Evolutionary conservation across 2,329 filamentous ascomycete species (phyloP), one percentile per base, ranked within the genome.

Genomic region (Aspergillus sp.): DNA sequence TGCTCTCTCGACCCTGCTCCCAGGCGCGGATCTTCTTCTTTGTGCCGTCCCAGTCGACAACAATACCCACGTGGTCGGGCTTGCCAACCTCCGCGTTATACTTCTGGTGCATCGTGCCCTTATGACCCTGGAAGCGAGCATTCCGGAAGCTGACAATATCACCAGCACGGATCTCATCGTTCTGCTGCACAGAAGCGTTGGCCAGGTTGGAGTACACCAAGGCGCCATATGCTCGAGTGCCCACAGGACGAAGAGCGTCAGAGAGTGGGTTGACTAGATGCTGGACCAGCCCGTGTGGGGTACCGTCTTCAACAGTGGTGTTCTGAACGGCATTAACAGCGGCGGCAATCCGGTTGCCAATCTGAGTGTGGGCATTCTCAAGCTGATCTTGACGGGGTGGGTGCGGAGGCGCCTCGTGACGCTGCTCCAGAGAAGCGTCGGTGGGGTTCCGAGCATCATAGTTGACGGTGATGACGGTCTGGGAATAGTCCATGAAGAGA

Each of bases 1-100:
- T 93, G 70, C 86, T 92, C 77, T 97, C 93, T 13, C 93, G 80
- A 0, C 93, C 93, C 70, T 99, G 94, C 72, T 97, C 94, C 89
- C 91, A 97, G 1, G 88, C 92, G 23, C 92, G 79, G 21, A 99
- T 88, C 80, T 97, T 97, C 81, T 96, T 96, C 83, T 97, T 96
- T 38, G 91, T 96, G 3, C 94, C 94, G 71, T 99, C 94, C 94
- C 94, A 99, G 71, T 99, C 94, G 9, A 91, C 84, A 3, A 99
- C 93, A 2, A 99, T 78, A 2, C 84, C 94, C 0, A 97, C 93
- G 65, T 99, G 94, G 58, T 93, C 82, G 9, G 83, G 90, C 69
- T 90, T 94, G 59, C 91, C 92, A 1, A 97, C 89, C 62, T 99
- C 94, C 48, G 85, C 78, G 45, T 81, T 87, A 71, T 99, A 99